Percentiles rank a stretch among this genome's conserved stretches.
These are phyloP conservation scores for Bocquillonia castaneifolia DNA, from an alignment of 441 rosid genomes.

Conservation along the genomic window DNA sequence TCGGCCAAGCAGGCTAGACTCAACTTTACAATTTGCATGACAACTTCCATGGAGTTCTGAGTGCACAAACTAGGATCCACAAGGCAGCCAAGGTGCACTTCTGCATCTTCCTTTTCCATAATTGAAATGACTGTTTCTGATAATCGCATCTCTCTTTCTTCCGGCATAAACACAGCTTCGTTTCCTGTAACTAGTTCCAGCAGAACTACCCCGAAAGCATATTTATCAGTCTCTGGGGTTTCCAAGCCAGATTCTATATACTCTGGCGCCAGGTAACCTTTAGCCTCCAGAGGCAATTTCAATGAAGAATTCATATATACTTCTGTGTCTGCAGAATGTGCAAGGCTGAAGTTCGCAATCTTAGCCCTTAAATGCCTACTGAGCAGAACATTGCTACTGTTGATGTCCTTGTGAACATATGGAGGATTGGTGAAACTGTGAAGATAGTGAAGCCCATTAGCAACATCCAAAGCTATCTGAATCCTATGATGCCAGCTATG, in stretches of 20 bases:
- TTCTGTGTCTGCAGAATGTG: constrained; percentile 22
- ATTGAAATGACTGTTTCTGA: constrained; percentile 26
- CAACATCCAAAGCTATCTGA: constrained; percentile 44
- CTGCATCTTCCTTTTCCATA: constrained; percentile 25
- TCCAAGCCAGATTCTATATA: constrained; percentile 31
- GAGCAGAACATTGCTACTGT: constrained; percentile 38
- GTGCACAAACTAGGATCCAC: constrained; percentile 29
- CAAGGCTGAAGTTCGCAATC: constrained; percentile 30
- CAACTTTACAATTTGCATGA: constrained; percentile 21
- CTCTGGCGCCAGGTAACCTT: constrained; percentile 38
- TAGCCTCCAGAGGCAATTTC: constrained; percentile 13
- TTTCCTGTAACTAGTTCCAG: constrained; percentile 35
- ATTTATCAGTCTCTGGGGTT: constrained; percentile 33
- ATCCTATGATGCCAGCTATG: constrained; percentile 32
- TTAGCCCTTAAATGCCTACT: constrained; percentile 29
- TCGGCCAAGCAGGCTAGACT: constrained; percentile 30
- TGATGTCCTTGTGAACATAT: constrained; percentile 39
- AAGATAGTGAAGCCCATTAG: constrained; percentile 47
- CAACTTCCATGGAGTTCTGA: constrained; percentile 17
- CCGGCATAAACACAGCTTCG: constrained; percentile 26
- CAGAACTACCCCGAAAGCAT: constrained; percentile 39
- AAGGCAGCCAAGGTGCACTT: constrained; percentile 12
- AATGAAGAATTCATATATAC: constrained; percentile 16
- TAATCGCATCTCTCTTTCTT: constrained; percentile 25
- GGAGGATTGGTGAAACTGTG: constrained; percentile 46